phyloP scores from a whole-genome alignment of 75 land plant genomes.

The Selaginella moellendorffii region DNA sequence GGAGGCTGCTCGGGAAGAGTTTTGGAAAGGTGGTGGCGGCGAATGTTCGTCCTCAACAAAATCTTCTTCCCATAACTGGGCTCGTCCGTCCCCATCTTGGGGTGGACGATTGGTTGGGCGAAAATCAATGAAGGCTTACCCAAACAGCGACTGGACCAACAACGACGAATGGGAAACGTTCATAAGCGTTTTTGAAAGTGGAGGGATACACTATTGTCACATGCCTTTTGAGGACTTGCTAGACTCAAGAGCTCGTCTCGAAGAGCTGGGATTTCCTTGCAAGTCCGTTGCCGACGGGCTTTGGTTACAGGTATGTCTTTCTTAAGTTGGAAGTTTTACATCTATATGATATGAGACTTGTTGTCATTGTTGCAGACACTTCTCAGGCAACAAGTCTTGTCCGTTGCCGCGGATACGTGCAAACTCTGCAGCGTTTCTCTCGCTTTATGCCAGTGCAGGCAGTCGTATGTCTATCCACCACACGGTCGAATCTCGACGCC shows the following conservation, averaged over 20 bases:
- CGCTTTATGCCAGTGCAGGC: constrained; percentile 57
- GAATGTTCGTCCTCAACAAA: too few relatives aligned
- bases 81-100: constrained; percentile 62
- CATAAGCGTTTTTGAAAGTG: constrained; percentile 79
- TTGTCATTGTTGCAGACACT: constrained; percentile 45
- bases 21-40: too few relatives aligned
- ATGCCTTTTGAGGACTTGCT: constrained; percentile 90
- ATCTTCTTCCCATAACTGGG: too few relatives aligned
- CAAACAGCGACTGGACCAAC: constrained; percentile 28
- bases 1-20: too few relatives aligned
- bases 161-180: constrained; percentile 71
- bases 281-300: constrained; percentile 87
- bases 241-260: constrained; percentile 65
- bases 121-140: constrained; percentile 37
- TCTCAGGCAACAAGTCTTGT: constrained; percentile 65
- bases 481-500: too few relatives aligned
- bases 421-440: constrained; percentile 51
- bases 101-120: constrained; percentile 76
- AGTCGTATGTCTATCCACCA: constrained; percentile 33
- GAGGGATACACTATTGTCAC: constrained; percentile 78
- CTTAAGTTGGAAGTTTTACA: too few relatives aligned
- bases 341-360: neutral
- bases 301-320: constrained; percentile 95
- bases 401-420: constrained; percentile 73
- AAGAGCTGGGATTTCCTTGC: constrained; percentile 90